A percentile compares a stretch with the other conserved stretches of the same genome.
Conservation (phyloP, 768 basidiomycete genomes). For the Pisolithus microcarpus region DNA sequence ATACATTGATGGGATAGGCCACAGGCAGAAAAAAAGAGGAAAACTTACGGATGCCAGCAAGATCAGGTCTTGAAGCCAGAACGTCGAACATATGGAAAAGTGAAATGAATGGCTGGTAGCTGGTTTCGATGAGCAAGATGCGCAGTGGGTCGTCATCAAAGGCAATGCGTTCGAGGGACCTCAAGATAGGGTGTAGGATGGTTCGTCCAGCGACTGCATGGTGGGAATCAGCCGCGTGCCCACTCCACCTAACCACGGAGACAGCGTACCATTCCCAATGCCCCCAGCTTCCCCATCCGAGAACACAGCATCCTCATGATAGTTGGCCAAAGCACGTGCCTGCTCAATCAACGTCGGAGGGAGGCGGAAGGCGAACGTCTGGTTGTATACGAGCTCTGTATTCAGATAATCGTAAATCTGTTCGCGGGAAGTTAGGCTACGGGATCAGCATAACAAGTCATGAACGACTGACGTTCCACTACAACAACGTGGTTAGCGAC, state of each 20-base stretch:
- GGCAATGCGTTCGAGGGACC: conserved; percentile 67
- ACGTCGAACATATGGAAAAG: conserved; percentile 72
- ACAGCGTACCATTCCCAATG: conserved; percentile 67
- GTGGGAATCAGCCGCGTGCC: neutral
- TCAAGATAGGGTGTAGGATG: conserved; percentile 62
- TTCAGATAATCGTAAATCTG: conserved; percentile 75
- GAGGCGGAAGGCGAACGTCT: conserved; percentile 69
- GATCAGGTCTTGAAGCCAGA: conserved; percentile 41
- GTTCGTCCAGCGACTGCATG: conserved; percentile 71
- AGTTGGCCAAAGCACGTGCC: conserved; percentile 64
- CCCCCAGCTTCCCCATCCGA: conserved; percentile 51
- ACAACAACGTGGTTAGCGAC: conserved; percentile 11
- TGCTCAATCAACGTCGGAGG: conserved; percentile 68
- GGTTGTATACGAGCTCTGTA: conserved; percentile 74
- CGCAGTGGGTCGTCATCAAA: conserved; percentile 74
- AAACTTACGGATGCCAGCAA: conserved; percentile 59
- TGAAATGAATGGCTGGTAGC: conserved; percentile 85
- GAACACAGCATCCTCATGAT: conserved; percentile 74
- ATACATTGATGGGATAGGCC: neutral
- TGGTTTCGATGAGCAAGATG: conserved; percentile 67
- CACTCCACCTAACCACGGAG: neutral
- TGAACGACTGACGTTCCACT: conserved; percentile 64
- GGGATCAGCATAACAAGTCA: neutral
- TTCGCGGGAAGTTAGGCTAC: conserved; percentile 7
- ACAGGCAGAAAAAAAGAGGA: neutral